Evolutionary conservation across 345 rosid genomes (phyloP), one percentile per base, ranked within the genome.

Genomic region (Syzygium oleosum): DNA sequence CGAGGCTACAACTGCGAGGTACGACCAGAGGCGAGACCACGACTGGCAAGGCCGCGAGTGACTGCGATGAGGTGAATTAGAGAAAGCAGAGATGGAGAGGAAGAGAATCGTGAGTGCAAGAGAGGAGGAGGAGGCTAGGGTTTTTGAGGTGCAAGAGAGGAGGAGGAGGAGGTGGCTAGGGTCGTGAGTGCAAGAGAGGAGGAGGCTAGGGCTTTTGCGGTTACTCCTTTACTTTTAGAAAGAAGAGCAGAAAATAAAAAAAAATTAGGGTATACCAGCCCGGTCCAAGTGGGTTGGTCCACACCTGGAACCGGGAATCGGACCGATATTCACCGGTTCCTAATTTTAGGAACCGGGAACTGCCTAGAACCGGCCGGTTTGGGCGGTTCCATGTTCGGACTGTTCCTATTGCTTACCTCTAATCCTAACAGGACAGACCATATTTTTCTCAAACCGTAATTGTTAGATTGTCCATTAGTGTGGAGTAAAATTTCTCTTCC

Each of bases 331-430:
- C 31, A 59, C 12, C 7, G 3, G 1, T 59, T 59, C 31, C 15
- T 27, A 59, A 59, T 13, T 51, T 59, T 59, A 5, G 31, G 27
- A 59, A 9, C 1, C 5, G 1, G 5, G 65, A 59, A 3, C 27
- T 7, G 27, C 15, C 27, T 0, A 0, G 0, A 59, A 11, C 12
- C 3, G 2, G 16, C 7, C 0, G 16, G 27, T 25, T 59, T 43
- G 46, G 46, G 46, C 46, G 1, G 46, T 43, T 43, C 46, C 46
- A 43, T 43, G 46, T 43, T 43, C 46, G 7, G 46, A 43, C 46
- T 43, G 46, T 43, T 43, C 46, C 46, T 43, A 43, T 43, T 43
- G 46, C 46, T 43, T 43, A 43, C 46, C 46, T 43, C 46, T 43
- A 43, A 43, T 43, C 46, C 46, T 73, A 73, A 73, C 83, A 38